phyloP scores from a whole-genome alignment of 305 asterid genomes.

The Fraxinus baroniana region DNA sequence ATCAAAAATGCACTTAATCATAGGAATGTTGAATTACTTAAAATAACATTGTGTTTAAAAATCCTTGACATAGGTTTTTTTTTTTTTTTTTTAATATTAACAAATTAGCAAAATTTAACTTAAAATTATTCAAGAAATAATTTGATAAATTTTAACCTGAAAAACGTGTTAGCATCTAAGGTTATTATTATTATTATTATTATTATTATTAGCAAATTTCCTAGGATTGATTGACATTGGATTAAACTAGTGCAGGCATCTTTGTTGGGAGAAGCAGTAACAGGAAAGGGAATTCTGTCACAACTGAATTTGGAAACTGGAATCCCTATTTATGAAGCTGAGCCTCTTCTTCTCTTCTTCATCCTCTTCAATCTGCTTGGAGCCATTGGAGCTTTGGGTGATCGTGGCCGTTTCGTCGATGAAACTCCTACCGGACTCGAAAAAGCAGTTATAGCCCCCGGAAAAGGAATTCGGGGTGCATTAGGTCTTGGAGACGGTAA shows the following conservation, averaged over 20 bases:
- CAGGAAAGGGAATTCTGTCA: slow-evolving; percentile 79
- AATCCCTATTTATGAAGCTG: slow-evolving; percentile 81
- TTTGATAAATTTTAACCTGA: neutral
- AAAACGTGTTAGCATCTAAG: neutral
- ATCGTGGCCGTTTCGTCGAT: slow-evolving; percentile 77
- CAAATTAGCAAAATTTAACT: neutral
- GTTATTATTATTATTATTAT: neutral
- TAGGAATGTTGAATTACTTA: neutral
- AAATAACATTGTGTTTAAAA: neutral
- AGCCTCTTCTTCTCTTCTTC: slow-evolving; percentile 69
- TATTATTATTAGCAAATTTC: neutral
- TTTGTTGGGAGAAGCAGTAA: slow-evolving; percentile 76
- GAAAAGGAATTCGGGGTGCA: slow-evolving; percentile 57
- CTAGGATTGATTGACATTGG: neutral
- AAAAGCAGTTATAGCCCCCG: slow-evolving; percentile 70
- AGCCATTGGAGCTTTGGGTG: slow-evolving; percentile 92
- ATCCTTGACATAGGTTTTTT: neutral
- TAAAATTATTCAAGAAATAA: neutral
- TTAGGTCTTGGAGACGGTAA: slow-evolving; percentile 60
- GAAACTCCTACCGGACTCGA: slow-evolving; percentile 60
- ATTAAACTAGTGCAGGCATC: slow-evolving; percentile 59
- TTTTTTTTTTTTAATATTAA: neutral
- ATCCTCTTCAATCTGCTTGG: slow-evolving; percentile 79
- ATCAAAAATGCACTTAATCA: neutral
- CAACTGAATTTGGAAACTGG: slow-evolving; percentile 82